Conservation (phyloP, 208 protist species). For the Trypanosoma boissoni region DNA sequence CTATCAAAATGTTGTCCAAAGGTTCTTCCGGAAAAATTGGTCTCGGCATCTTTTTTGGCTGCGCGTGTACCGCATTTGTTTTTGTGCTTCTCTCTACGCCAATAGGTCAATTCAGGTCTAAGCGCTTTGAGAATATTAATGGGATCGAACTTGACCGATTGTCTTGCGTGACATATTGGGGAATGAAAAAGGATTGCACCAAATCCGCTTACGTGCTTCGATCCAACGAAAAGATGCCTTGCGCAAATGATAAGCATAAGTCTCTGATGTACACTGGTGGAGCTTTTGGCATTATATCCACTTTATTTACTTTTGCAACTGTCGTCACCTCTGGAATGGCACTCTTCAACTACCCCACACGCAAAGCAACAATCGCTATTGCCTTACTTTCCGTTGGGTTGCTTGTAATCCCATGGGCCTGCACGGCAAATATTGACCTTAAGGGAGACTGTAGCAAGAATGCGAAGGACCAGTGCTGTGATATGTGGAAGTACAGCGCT, state of each 20-base stretch:
- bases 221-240: conserved; percentile 24
- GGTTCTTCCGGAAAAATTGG: conserved; percentile 35
- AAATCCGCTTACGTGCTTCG: conserved; percentile 33
- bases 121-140: conserved; percentile 10
- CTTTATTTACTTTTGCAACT: conserved; percentile 35
- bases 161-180: conserved; percentile 53
- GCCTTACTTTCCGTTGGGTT: conserved; percentile 23
- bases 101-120: conserved; percentile 55
- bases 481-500: conserved; percentile 33
- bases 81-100: conserved; percentile 46
- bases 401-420: conserved; percentile 47
- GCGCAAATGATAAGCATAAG: conserved; percentile 4
- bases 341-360: conserved; percentile 29
- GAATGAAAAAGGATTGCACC: conserved; percentile 51
- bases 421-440: conserved; percentile 47
- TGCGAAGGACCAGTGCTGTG: conserved; percentile 24
- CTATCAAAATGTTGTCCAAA: conserved; percentile 44
- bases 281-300: conserved; percentile 61
- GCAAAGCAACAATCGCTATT: conserved; percentile 23
- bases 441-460: conserved; percentile 29
- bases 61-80: conserved; percentile 45
- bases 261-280: conserved; percentile 48
- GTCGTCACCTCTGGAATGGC: conserved; percentile 23
- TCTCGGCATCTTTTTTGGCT: conserved; percentile 39
- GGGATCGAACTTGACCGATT: conserved; percentile 21